Evolutionary conservation across 2,329 filamentous ascomycete genomes (phyloP).

Genomic region (Exutisphaerella laricina): DNA sequence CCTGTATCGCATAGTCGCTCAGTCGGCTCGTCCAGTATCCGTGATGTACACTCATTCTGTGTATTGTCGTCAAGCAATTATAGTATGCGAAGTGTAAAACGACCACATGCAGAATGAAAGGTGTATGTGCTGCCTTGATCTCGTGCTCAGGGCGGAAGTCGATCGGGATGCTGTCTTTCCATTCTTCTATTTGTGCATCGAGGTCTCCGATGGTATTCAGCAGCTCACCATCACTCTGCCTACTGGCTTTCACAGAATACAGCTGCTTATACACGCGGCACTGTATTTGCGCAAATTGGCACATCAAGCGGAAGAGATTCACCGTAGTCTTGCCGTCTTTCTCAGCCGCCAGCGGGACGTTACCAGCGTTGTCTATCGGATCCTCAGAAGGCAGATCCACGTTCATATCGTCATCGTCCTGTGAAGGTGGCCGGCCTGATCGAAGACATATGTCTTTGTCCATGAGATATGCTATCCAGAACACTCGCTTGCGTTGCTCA

Average conservation of each 20-base stretch:
- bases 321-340: conserved; percentile 79
- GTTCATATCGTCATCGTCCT: conserved; percentile 84
- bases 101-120: conserved; percentile 88
- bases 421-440: conserved; percentile 65
- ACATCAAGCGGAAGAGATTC: conserved; percentile 91
- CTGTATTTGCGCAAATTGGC: conserved; percentile 84
- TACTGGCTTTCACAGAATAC: conserved; percentile 87
- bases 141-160: conserved; percentile 97
- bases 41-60: conserved; percentile 96
- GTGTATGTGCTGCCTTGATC: conserved; percentile 87
- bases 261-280: conserved; percentile 89
- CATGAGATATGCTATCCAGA: conserved; percentile 70
- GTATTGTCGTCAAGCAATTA: conserved; percentile 95
- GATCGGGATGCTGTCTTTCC: conserved; percentile 92
- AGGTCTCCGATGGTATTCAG: conserved; percentile 94
- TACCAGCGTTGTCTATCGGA: conserved; percentile 86
- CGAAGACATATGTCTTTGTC: conserved; percentile 70
- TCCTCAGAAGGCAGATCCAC: conserved; percentile 90
- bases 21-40: conserved; percentile 96
- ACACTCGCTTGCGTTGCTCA: conserved; percentile 77
- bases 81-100: conserved; percentile 96
- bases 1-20: conserved; percentile 92
- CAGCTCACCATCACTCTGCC: conserved; percentile 86
- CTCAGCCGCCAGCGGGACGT: conserved; percentile 67
- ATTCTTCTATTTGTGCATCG: conserved; percentile 75